These are phyloP conservation scores for Tilletia setariae DNA, from an alignment of 1,284 basidiomycete genomes.

Conservation along the genomic window DNA sequence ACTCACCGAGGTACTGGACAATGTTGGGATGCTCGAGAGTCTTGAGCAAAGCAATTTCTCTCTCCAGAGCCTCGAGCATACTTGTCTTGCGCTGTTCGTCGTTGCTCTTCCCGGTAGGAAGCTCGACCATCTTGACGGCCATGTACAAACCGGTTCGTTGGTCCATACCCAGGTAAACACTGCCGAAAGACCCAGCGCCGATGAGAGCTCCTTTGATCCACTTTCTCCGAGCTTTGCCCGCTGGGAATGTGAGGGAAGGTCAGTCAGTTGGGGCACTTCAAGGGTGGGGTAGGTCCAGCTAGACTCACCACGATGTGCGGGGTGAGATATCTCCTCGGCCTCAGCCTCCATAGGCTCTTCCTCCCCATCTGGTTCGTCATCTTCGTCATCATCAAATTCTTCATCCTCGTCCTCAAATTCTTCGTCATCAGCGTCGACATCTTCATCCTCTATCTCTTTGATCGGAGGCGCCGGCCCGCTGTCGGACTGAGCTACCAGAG, in stretches of 20 bases:
- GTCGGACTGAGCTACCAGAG: background rate
- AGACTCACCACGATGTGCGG: constrained; percentile 41
- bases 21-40: constrained; percentile 95
- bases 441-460: constrained; percentile 51
- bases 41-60: constrained; percentile 93
- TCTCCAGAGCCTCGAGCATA: constrained; percentile 91
- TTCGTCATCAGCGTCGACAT: constrained; percentile 55
- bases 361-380: constrained; percentile 38
- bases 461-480: background rate
- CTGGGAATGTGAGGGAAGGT: background rate
- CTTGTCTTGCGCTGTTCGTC: constrained; percentile 90
- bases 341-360: constrained; percentile 36
- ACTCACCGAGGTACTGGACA: constrained; percentile 89
- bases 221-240: constrained; percentile 60
- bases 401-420: constrained; percentile 45
- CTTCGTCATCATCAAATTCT: constrained; percentile 43
- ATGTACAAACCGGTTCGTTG: constrained; percentile 87
- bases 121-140: constrained; percentile 99
- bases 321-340: constrained; percentile 31
- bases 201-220: constrained; percentile 99
- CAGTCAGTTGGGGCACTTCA: constrained; percentile 24
- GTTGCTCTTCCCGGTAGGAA: constrained; percentile 77
- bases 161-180: constrained; percentile 84
- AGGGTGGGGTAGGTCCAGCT: constrained; percentile 36
- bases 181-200: constrained; percentile 68